These are phyloP conservation scores for Mucor indicus DNA, from an alignment of 371 early-diverging fungal genomes.

Conservation along the genomic window DNA sequence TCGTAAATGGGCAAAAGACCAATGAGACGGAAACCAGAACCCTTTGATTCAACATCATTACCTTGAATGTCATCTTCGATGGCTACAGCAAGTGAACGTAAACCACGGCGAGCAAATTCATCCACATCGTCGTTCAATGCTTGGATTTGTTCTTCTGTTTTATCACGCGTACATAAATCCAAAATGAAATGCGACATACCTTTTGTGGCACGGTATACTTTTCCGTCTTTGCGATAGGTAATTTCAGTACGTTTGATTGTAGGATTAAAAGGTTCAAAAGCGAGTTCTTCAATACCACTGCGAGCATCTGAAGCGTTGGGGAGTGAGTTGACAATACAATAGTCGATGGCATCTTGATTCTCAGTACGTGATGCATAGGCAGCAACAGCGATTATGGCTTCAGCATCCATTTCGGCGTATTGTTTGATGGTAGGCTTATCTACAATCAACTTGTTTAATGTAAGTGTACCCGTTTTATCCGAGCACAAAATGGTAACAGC, in stretches of 20 bases:
- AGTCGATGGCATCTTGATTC: conserved; percentile 70
- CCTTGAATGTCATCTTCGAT: conserved; percentile 52
- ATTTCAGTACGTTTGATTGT: conserved; percentile 79
- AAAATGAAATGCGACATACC: conserved; percentile 66
- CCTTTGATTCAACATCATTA: conserved; percentile 40
- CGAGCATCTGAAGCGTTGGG: conserved; percentile 47
- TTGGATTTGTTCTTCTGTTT: conserved; percentile 44
- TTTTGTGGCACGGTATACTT: conserved; percentile 58
- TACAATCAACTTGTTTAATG: conserved; percentile 82
- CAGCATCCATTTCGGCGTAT: conserved; percentile 45
- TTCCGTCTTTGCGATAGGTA: conserved; percentile 56
- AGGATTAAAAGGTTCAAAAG: conserved; percentile 81
- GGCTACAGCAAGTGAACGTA: conserved; percentile 73
- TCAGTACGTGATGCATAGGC: conserved; percentile 63
- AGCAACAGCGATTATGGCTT: conserved; percentile 50
- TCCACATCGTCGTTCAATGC: conserved; percentile 55
- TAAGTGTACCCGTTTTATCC: conserved; percentile 94
- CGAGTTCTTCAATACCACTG: conserved; percentile 52
- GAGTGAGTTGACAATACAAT: conserved; percentile 59
- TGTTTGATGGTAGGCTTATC: conserved; percentile 50
- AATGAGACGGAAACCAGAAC: conserved; percentile 55
- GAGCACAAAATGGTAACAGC: conserved; percentile 86
- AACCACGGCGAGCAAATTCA: conserved; percentile 69
- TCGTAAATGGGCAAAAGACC: conserved; percentile 77
- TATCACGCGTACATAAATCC: conserved; percentile 60